Base-by-base conservation (phyloP, 2,329 filamentous ascomycete genomes). In the Aspergillus awamori region DNA sequence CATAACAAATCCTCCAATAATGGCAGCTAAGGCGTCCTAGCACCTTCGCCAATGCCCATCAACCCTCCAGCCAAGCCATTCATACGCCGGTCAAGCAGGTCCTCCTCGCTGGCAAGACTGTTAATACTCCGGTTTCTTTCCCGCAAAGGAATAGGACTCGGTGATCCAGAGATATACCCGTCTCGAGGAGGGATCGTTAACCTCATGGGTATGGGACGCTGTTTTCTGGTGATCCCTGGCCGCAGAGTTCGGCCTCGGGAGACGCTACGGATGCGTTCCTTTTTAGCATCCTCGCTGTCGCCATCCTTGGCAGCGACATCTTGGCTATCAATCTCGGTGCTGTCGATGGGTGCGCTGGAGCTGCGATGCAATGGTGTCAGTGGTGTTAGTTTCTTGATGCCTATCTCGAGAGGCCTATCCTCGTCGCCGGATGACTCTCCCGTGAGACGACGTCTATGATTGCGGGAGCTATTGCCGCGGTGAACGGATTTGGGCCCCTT, bases 341-440 rank as follows among this genome's bases (percentile, higher is more conserved):
- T n/a, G 13, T 52, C 28, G 17, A 47, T 45, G 28, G 56, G 53
- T 11, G 24, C 51, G 26, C 54, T 60, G 45, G 52, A 43, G 49
- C 43, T 54, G 33, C 33, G 53, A 30, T 22, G 41, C 17, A 41
- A 15, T 5, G 60, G 53, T 8, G 53, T 57, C 30, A 72, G 36
- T 6, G 73, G 67, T 1, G 68, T 69, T 51, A 76, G 60, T 33
- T 65, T 74, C 28, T 65, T 84, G 81, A 89, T 86, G 68, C 84
- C 87, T 81, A 97, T 97, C 76, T 97, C 93, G 8, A 97, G 76
- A 3, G 92, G 91, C 20, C 82, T 79, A 56, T 96, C 93, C 65
- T 97, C 93, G 36, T 95, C 92, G 0, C 87, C 91, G 10, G 88
- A 90, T 81, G 90, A 76, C 86, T 90, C 49, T 80, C 84, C 60